Base-by-base conservation (phyloP, 2,329 filamentous ascomycete species). In the Monilinia fructicola region DNA sequence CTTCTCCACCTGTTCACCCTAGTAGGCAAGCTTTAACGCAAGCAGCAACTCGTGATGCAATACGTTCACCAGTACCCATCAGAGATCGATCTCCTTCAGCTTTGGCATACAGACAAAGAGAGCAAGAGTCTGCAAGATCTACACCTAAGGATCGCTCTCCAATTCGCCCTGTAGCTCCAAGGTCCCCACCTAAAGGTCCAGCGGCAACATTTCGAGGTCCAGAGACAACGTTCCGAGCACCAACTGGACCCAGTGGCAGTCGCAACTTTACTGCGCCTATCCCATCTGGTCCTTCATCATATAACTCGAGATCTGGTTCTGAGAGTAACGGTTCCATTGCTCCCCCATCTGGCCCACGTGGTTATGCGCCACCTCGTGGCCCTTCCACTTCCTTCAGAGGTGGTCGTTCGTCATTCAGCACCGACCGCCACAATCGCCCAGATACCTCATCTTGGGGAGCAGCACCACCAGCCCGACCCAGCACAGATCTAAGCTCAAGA, bases 1-100 rank as follows among this genome's bases (percentile, higher is more conserved):
- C 87, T 11, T 89, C 87, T 7, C 87, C 87, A 21, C 83, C 79
- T 35, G 77, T 83, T 18, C 84, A 86, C 71, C 81, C 82, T 21
- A 87, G 85, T 70, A 81, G 84, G 71, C 74, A 80, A 60, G 80
- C 78, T 58, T 73, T 81, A 23, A 74, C 79, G 50, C 70, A 78
- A 68, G 72, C 76, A 23, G 70, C 76, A 66, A 71, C 74, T 35
- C 78, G 74, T 38, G 73, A 75, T 48, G 48, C 68, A 21, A 70
- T 73, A 69, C 68, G 69, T 53, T 72, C 72, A 7, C 75, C 75
- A 10, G 74, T 73, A 55, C 66, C 70, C 14, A 16, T 14, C 21
- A 73, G 71, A 63, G 71, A 73, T 50, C 70, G 71, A 50, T 75
- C 74, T 53, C 74, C 74, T 26, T 26, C 55, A 26, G 69, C 68